Evolutionary conservation across 164 flowering plant species (phyloP).

Genomic region (Piper betle): DNA sequence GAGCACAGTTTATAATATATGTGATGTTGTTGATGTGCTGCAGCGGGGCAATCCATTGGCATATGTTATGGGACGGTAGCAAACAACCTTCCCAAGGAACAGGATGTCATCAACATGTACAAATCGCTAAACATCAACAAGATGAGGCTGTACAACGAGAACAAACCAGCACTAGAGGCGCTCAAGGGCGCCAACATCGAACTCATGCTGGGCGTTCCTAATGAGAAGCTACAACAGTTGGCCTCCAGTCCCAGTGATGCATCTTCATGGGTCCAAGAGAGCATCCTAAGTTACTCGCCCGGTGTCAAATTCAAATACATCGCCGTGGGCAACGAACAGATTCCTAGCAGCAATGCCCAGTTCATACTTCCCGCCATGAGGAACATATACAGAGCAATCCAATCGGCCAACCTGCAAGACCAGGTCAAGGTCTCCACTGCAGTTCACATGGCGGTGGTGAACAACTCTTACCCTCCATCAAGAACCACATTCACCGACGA

Average conservation of each 20-base stretch:
- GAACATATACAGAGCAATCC: no score
- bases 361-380: no score
- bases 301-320: conserved; percentile 1
- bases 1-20: no score
- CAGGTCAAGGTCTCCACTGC: no score
- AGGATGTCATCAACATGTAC: background rate
- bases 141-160: conserved; percentile 7
- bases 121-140: conserved; percentile 1
- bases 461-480: no score
- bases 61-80: no score
- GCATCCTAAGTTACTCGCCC: background rate
- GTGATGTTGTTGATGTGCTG: no score
- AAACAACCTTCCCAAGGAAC: no score
- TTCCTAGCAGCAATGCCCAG: background rate
- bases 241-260: conserved; percentile 2
- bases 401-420: no score
- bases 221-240: conserved; percentile 1
- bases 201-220: conserved; percentile 1
- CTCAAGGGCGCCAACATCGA: conserved; percentile 2
- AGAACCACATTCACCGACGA: no score
- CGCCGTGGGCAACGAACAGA: conserved; percentile 4
- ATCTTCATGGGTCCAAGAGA: conserved; percentile 2
- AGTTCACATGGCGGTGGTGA: no score
- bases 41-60: no score
- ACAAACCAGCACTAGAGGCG: background rate